Evolutionary conservation across 2,329 filamentous ascomycete species (phyloP), one percentile per base, ranked within the genome.

Genomic region (Penicillium corylophilum): DNA sequence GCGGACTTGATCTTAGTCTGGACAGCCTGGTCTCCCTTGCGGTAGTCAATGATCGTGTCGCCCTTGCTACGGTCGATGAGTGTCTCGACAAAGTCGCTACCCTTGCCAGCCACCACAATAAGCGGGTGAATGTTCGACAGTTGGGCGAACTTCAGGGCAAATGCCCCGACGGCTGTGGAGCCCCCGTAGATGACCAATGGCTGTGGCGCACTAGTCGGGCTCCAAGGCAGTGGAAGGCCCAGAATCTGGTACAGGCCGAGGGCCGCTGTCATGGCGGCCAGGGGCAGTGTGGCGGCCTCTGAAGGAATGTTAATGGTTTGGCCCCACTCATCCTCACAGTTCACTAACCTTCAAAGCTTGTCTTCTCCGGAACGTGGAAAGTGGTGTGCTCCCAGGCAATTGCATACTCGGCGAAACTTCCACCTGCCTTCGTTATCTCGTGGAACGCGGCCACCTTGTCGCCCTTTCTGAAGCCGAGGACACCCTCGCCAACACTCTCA

Each of bases 31-130:
- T 81, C 74, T 9, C 83, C 83, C 0, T 73, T 64, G 23, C 84
- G 80, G 66, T 87, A 86, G 70, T 87, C 83, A 51, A 87, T 64
- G 20, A 86, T 70, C 0, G 72, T 69, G 60, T 86, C 83, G 35
- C 83, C 82, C 61, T 80, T 81, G 46, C 64, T 67, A 9, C 65
- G 64, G 61, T 83, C 78, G 48, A 86, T 76, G 28, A 84, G 68
- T 0, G 61, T 66, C 63, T 80, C 72, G 3, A 85, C 81, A 57
- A 79, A 79, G 2, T 74, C 60, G 8, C 66, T 66, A 5, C 79
- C 79, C 2, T 73, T 71, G 6, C 84, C 84, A 0, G 83, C 82
- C 7, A 87, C 74, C 53, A 76, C 78, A 55, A 87, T 82, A 39
- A 87, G 68, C 0, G 84, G 84, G 65, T 85, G 82, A 54, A 87